Evolutionary conservation across 139 green algal species (phyloP).

Genomic region (Coccomyxa sp.): DNA sequence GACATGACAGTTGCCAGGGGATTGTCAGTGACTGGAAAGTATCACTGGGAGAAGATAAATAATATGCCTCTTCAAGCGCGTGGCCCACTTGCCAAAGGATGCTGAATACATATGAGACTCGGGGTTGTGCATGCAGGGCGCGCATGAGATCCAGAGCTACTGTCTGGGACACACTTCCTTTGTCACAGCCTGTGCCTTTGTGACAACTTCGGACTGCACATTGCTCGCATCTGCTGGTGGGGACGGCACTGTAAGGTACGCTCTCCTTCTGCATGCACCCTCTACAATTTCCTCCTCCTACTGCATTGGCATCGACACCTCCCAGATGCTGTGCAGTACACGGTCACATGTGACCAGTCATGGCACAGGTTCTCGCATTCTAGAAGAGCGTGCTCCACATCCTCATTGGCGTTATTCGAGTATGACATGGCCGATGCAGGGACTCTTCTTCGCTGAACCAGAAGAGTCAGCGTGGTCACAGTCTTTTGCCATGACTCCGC

Average conservation of each 20-base stretch:
- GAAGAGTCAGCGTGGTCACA: not conserved
- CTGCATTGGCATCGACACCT: not conserved
- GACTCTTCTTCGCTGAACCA: too few species aligned
- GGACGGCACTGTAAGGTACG: slow-evolving; percentile 59
- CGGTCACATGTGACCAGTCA: not conserved
- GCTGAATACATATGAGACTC: not conserved
- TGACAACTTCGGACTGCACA: slow-evolving; percentile 5
- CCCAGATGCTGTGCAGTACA: not conserved
- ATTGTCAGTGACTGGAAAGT: not conserved
- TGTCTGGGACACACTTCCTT: slow-evolving; percentile 81
- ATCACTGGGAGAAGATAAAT: not conserved
- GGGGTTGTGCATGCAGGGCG: slow-evolving; percentile 37
- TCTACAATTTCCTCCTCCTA: not conserved
- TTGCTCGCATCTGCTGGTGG: slow-evolving; percentile 57
- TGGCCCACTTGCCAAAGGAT: not conserved
- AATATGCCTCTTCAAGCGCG: not conserved
- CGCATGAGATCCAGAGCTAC: slow-evolving; percentile 76
- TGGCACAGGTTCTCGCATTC: not conserved
- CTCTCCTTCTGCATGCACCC: not conserved
- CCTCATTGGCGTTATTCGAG: not conserved
- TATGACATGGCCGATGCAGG: not conserved
- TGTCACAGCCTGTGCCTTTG: slow-evolving; percentile 55
- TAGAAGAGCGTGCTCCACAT: not conserved
- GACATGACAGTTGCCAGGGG: not conserved
- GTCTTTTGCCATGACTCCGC: not conserved